phyloP scores from a whole-genome alignment of 2,329 filamentous ascomycete genomes.

The Fusarium poae region DNA sequence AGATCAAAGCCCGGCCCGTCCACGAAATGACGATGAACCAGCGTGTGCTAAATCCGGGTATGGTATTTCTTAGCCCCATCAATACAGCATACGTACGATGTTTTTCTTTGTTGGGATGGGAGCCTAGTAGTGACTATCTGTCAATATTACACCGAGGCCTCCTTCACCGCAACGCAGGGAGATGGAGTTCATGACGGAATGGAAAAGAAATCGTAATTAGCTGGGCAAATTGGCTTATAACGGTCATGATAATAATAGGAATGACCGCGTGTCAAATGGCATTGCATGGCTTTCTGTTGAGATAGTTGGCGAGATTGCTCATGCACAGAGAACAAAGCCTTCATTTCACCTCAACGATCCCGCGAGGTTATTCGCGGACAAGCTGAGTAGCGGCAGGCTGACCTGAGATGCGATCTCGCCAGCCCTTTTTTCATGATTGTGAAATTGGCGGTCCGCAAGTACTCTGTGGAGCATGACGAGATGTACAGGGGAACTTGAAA shows the following conservation, averaged over 20 bases:
- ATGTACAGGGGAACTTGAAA: conserved; percentile 31
- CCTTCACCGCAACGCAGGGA: conserved; percentile 34
- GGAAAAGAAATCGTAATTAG: conserved; percentile 44
- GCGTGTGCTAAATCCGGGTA: conserved; percentile 32
- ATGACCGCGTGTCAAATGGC: conserved; percentile 31
- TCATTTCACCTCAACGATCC: conserved; percentile 25
- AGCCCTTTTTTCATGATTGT: conserved; percentile 32
- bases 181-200: conserved; percentile 38
- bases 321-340: conserved; percentile 28
- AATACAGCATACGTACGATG: conserved; percentile 10
- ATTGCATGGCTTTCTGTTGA: conserved; percentile 17
- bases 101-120: conserved; percentile 8
- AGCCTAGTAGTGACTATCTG: conserved; percentile 9
- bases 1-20: conserved; percentile 12
- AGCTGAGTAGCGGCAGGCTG: conserved; percentile 28
- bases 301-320: conserved; percentile 41
- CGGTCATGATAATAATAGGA: conserved; percentile 33
- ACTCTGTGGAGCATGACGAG: conserved; percentile 38
- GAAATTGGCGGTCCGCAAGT: conserved; percentile 41
- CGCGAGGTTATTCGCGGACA: conserved; percentile 34
- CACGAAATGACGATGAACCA: conserved; percentile 41
- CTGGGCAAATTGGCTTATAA: conserved; percentile 45
- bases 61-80: conserved; percentile 16
- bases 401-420: conserved; percentile 35
- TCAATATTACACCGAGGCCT: conserved; percentile 30